A percentile compares a stretch with the other conserved stretches of the same genome.
These are phyloP conservation scores for Cladosporium velox DNA, from an alignment of 2,329 filamentous ascomycete genomes.

Conservation along the genomic window DNA sequence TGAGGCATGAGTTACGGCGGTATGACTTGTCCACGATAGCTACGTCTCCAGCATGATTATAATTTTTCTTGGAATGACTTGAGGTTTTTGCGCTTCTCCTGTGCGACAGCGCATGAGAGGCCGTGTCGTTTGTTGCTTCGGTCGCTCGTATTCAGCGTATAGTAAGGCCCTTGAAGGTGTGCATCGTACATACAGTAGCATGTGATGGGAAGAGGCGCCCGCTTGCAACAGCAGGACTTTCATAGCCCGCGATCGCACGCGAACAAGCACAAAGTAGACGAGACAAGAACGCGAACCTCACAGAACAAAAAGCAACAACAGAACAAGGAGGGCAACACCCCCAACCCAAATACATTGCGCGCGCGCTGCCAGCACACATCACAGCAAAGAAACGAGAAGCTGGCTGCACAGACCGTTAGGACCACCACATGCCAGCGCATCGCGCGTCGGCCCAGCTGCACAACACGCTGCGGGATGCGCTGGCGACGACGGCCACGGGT, in stretches of 20 bases:
- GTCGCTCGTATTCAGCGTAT: neutral
- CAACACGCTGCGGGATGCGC: conserved; percentile 5
- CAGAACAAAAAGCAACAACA: neutral
- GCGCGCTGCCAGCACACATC: neutral
- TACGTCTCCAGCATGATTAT: conserved; percentile 5
- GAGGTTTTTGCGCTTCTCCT: neutral
- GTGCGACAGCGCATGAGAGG: neutral
- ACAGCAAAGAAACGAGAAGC: neutral
- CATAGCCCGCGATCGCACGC: neutral
- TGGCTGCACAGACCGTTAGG: neutral
- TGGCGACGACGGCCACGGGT: neutral
- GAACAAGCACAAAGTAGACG: neutral
- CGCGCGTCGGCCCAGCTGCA: neutral
- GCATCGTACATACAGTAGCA: neutral
- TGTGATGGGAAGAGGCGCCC: neutral
- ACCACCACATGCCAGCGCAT: conserved; percentile 10
- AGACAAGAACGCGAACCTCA: neutral
- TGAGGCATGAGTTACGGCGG: conserved; percentile 17
- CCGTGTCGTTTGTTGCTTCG: neutral
- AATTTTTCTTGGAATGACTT: neutral
- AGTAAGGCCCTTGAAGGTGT: neutral
- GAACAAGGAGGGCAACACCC: neutral
- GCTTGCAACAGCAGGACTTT: neutral
- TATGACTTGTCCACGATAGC: conserved; percentile 15
- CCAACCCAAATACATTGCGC: conserved; percentile 3